phyloP scores from a whole-genome alignment of 306 rosid species.

The Quercus bicolor region DNA sequence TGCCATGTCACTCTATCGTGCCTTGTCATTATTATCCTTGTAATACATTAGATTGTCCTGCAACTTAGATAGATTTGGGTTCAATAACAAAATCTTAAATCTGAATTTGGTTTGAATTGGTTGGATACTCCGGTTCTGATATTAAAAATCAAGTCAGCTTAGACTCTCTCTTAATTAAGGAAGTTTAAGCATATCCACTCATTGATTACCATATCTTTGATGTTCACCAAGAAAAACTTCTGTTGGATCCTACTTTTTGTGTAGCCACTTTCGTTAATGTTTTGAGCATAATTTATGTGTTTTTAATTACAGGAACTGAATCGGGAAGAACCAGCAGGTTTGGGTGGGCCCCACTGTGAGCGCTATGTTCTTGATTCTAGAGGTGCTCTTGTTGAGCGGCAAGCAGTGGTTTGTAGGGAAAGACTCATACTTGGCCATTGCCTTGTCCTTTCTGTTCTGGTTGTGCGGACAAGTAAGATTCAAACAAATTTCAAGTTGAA shows the following conservation, averaged over 20 bases:
- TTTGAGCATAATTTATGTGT: slow-evolving; percentile 8
- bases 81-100: not conserved
- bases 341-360: slow-evolving; percentile 92
- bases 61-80: not conserved
- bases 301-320: slow-evolving; percentile 71
- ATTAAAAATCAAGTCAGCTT: not conserved
- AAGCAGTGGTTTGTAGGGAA: slow-evolving; percentile 85
- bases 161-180: not conserved
- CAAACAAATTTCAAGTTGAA: slow-evolving; percentile 15
- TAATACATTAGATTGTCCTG: not conserved
- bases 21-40: no score
- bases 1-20: no score
- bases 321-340: slow-evolving; percentile 92
- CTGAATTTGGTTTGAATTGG: not conserved
- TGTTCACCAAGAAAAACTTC: no score
- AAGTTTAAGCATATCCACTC: no score
- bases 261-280: not conserved
- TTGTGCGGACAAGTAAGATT: slow-evolving; percentile 73
- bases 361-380: slow-evolving; percentile 80
- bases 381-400: slow-evolving; percentile 95
- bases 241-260: not conserved
- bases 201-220: no score
- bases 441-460: slow-evolving; percentile 73
- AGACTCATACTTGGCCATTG: slow-evolving; percentile 92
- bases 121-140: not conserved